Evolutionary conservation across 75 land plant species (phyloP).

Genomic region (Larix kaempferi): DNA sequence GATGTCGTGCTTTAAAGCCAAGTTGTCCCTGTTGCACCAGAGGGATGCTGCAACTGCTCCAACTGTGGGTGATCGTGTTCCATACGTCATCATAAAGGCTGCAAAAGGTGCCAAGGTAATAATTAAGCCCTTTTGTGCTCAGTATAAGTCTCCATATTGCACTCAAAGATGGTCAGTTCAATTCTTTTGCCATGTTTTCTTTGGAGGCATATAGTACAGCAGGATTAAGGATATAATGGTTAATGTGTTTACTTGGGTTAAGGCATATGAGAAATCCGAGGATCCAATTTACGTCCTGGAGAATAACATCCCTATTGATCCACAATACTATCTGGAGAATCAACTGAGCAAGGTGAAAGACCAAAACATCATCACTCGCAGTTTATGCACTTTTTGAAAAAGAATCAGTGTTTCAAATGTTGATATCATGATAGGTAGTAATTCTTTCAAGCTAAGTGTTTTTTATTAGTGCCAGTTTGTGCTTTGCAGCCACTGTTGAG

Average conservation of each 20-base stretch:
- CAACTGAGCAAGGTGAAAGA: slow-evolving; percentile 88
- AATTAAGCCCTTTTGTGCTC: neutral
- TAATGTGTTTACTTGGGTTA: slow-evolving; percentile 5
- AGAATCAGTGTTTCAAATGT: neutral
- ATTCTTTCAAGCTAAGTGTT: neutral
- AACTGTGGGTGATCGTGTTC: slow-evolving; percentile 97
- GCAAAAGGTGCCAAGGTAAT: slow-evolving; percentile 97
- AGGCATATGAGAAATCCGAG: slow-evolving; percentile 99
- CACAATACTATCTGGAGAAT: slow-evolving; percentile 94
- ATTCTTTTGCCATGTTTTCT: neutral
- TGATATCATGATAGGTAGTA: neutral
- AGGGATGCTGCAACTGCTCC: slow-evolving; percentile 99
- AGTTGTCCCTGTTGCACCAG: slow-evolving; percentile 28
- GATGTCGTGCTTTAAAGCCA: neutral
- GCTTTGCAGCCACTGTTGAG: slow-evolving; percentile 75
- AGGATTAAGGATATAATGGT: neutral
- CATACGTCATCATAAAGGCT: slow-evolving; percentile 96
- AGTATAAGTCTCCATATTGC: neutral
- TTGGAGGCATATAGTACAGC: neutral
- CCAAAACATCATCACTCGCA: neutral
- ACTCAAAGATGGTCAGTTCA: neutral
- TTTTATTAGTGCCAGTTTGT: neutral
- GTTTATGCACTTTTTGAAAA: neutral
- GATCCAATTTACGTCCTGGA: slow-evolving; percentile 98
- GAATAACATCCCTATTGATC: slow-evolving; percentile 96